These are phyloP conservation scores for Exidia glandulosa DNA, from an alignment of 768 basidiomycete species.

Conservation along the genomic window DNA sequence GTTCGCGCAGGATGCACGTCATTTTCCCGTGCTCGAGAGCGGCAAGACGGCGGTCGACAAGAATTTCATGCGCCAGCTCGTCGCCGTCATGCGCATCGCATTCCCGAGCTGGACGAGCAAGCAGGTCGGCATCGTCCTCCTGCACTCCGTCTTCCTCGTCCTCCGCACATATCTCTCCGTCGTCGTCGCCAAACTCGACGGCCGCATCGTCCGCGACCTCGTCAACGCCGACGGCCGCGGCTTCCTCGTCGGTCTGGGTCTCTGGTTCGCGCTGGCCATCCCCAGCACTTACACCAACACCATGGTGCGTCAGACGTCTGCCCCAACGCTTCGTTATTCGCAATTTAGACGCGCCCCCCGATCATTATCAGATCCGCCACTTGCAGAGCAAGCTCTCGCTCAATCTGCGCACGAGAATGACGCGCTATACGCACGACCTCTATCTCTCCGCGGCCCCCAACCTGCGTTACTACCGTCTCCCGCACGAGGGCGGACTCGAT, in stretches of 20 bases:
- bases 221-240: slow-evolving; percentile 80
- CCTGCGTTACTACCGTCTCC: slow-evolving; percentile 58
- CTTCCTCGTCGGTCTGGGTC: slow-evolving; percentile 66
- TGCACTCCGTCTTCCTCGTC: slow-evolving; percentile 81
- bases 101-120: slow-evolving; percentile 53
- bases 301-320: slow-evolving; percentile 44
- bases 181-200: slow-evolving; percentile 79
- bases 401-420: slow-evolving; percentile 72
- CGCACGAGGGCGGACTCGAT: slow-evolving; percentile 34
- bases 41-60: slow-evolving; percentile 58
- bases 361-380: slow-evolving; percentile 84
- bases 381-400: slow-evolving; percentile 80
- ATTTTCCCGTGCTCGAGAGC: slow-evolving; percentile 40
- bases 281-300: slow-evolving; percentile 94
- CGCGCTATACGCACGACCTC: slow-evolving; percentile 83
- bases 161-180: slow-evolving; percentile 80
- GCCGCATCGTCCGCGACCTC: slow-evolving; percentile 77
- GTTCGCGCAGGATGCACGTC: slow-evolving; percentile 39
- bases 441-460: slow-evolving; percentile 71
- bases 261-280: slow-evolving; percentile 86
- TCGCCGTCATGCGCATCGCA: slow-evolving; percentile 62
- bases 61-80: slow-evolving; percentile 59
- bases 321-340: neutral
- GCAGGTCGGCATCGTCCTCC: slow-evolving; percentile 59
- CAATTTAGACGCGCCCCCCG: neutral